Conservation (phyloP, 2,329 filamentous ascomycete species). For the Alternaria novae-zelandiae region DNA sequence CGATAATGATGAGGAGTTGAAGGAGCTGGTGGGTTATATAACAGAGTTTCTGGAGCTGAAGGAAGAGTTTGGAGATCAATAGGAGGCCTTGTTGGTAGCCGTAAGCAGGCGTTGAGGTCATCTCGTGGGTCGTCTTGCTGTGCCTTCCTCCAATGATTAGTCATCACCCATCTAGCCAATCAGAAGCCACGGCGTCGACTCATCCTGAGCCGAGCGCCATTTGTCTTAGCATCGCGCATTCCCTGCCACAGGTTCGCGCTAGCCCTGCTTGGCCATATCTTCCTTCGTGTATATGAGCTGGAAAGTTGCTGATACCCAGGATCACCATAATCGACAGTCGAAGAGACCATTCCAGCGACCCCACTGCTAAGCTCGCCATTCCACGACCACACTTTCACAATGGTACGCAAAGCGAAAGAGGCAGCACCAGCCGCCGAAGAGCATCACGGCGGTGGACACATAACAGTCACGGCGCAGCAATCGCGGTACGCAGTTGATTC, state of each 20-base stretch:
- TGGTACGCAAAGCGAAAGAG: conserved; percentile 42
- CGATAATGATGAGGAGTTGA: not conserved
- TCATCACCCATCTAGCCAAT: conserved; percentile 8
- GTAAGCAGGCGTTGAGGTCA: not conserved
- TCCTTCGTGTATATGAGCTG: not conserved
- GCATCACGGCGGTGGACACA: conserved; percentile 34
- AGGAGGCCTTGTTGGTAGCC: not conserved
- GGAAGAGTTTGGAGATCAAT: not conserved
- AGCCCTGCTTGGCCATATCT: not conserved
- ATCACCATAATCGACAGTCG: not conserved
- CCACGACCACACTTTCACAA: conserved; percentile 4
- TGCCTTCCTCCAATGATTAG: not conserved
- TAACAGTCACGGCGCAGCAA: conserved; percentile 48
- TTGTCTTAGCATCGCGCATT: not conserved
- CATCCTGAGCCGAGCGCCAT: conserved; percentile 16
- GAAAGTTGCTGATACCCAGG: not conserved
- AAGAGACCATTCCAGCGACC: not conserved
- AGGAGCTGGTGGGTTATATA: not conserved
- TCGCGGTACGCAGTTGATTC: conserved; percentile 48
- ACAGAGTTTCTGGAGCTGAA: not conserved
- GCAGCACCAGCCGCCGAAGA: conserved; percentile 19
- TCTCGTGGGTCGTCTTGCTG: not conserved
- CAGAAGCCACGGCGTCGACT: conserved; percentile 14
- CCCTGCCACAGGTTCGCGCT: not conserved
- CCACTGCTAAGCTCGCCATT: not conserved